Evolutionary conservation across 371 early-diverging fungal genomes (phyloP).

Genomic region (Rhizopus delemar): DNA sequence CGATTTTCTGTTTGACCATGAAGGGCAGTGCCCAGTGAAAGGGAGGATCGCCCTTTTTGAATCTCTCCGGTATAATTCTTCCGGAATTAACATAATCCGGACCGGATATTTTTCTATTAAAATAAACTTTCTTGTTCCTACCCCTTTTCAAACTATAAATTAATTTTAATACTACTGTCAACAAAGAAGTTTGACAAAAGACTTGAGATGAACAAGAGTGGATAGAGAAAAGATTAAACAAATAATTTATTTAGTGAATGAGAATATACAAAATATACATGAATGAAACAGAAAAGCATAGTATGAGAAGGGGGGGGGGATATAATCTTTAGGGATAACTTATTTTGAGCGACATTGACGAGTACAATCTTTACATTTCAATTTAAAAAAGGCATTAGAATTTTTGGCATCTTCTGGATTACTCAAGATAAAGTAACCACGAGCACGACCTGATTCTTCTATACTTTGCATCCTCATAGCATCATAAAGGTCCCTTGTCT

Average conservation of each 20-base stretch:
- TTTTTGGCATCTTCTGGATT: constrained; percentile 6
- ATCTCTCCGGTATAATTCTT: too few species aligned
- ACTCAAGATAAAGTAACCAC: constrained; percentile 81
- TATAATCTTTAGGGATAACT: neutral
- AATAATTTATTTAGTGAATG: neutral
- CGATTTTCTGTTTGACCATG: neutral
- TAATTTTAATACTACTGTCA: too few species aligned
- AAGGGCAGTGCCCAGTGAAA: neutral
- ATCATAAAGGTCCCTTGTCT: constrained; percentile 65
- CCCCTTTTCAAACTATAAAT: too few species aligned
- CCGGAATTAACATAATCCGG: too few species aligned
- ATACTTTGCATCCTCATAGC: constrained; percentile 64
- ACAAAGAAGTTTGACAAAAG: too few species aligned
- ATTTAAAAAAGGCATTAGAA: neutral
- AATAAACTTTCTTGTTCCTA: too few species aligned
- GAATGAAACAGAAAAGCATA: neutral
- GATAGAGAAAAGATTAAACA: too few species aligned
- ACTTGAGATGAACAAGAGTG: too few species aligned
- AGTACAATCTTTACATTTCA: constrained; percentile 26
- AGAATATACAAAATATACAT: neutral
- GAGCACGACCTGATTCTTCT: constrained; percentile 70
- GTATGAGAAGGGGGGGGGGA: neutral
- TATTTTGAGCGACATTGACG: constrained; percentile 20
- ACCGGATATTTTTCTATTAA: too few species aligned
- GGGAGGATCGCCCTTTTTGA: too few species aligned